Conservation (phyloP, 2,329 filamentous ascomycete genomes). For the Tolypocladium pustulatum region DNA sequence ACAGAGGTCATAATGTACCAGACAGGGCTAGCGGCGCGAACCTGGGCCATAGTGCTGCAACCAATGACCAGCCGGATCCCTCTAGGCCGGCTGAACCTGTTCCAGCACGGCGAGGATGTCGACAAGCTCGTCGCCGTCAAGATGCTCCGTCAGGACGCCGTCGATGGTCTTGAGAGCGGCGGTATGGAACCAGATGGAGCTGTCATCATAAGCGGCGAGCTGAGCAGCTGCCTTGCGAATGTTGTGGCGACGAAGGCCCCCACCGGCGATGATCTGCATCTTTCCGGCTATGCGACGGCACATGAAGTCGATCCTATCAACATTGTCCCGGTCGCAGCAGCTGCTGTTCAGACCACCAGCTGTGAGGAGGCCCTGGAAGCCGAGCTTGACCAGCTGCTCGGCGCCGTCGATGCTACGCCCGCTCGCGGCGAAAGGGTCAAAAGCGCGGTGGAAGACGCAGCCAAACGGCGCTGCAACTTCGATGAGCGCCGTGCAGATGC, state of each 20-base stretch:
- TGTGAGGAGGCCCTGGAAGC: conserved; percentile 42
- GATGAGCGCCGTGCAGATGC: conserved; percentile 30
- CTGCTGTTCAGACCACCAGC: conserved; percentile 37
- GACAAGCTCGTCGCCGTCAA: conserved; percentile 14
- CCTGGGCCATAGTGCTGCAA: conserved; percentile 7
- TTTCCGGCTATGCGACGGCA: conserved; percentile 13
- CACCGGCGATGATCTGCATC: conserved; percentile 41
- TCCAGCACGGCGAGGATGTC: conserved; percentile 11
- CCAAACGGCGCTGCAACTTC: conserved; percentile 27
- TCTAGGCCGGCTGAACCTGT: conserved; percentile 14
- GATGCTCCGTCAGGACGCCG: conserved; percentile 10
- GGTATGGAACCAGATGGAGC: conserved; percentile 35
- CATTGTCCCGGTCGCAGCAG: conserved; percentile 20
- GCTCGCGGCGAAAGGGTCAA: conserved; percentile 33
- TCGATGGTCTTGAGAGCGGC: conserved; percentile 18
- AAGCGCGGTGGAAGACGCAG: conserved; percentile 47
- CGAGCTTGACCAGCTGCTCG: conserved; percentile 25
- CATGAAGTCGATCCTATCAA: conserved; percentile 24
- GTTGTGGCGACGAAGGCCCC: conserved; percentile 36
- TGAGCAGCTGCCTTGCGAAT: conserved; percentile 15
- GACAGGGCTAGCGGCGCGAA: neutral
- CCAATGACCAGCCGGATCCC: conserved; percentile 16
- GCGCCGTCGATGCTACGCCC: conserved; percentile 14
- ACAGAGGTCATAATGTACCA: too few relatives aligned
- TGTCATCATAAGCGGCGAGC: conserved; percentile 12